These are phyloP conservation scores for Wallemia hederae DNA, from an alignment of 1,284 basidiomycete genomes.

Conservation along the genomic window DNA sequence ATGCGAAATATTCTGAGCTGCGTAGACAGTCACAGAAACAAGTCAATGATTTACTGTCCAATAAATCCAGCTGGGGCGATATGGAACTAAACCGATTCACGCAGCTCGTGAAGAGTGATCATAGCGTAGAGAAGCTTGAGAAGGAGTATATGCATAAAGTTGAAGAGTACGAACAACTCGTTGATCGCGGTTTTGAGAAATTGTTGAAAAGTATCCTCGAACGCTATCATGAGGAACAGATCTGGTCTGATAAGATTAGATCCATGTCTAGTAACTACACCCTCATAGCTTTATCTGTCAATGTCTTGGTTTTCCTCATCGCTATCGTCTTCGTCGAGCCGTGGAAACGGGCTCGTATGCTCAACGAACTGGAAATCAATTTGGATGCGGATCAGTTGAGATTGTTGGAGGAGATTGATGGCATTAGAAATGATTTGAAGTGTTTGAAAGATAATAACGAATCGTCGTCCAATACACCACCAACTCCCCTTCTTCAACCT, in stretches of 20 bases:
- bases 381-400: conserved; percentile 34
- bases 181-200: conserved; percentile 55
- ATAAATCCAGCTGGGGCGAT: conserved; percentile 53
- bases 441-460: conserved; percentile 3
- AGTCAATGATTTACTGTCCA: conserved; percentile 65
- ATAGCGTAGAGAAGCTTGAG: conserved; percentile 49
- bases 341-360: conserved; percentile 59
- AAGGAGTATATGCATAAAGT: conserved; percentile 32
- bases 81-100: conserved; percentile 56
- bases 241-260: conserved; percentile 91
- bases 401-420: not conserved
- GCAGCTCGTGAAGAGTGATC: conserved; percentile 55
- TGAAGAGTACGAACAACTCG: conserved; percentile 35
- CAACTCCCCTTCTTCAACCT: conserved; percentile 37
- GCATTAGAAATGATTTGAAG: not conserved
- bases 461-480: conserved; percentile 56
- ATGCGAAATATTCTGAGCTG: conserved; percentile 24
- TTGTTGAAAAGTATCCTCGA: conserved; percentile 57
- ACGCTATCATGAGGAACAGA: conserved; percentile 80
- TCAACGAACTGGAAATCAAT: conserved; percentile 58
- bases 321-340: conserved; percentile 73
- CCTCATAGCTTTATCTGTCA: conserved; percentile 49
- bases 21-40: conserved; percentile 39
- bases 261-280: conserved; percentile 71
- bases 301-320: conserved; percentile 56